Percentiles rank a stretch among this genome's conserved stretches.
Conservation (phyloP, 179 eudicot species). For the Heliamphora pulchella region DNA sequence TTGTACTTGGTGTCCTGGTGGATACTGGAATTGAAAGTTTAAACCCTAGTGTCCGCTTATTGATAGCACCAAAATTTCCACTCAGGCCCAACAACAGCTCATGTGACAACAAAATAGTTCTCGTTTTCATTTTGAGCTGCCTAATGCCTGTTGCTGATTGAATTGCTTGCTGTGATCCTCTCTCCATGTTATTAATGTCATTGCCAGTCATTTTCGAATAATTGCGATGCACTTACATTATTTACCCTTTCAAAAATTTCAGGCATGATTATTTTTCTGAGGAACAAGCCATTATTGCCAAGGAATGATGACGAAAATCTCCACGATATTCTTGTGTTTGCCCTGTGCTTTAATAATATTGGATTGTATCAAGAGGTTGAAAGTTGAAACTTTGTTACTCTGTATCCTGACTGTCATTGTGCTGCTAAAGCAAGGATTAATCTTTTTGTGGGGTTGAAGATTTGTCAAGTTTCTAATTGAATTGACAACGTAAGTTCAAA, state of each 20-base stretch:
- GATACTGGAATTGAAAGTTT: too few species aligned
- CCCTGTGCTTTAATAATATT: not conserved
- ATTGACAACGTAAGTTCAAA: not conserved
- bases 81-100: too few species aligned
- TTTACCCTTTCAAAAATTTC: slow-evolving; percentile 5
- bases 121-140: too few species aligned
- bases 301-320: slow-evolving; percentile 44
- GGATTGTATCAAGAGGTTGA: not conserved
- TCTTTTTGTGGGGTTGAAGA: not conserved
- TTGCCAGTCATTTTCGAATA: not conserved
- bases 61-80: too few species aligned
- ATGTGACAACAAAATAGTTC: too few species aligned
- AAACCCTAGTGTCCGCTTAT: too few species aligned
- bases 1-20: too few species aligned
- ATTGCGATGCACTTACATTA: not conserved
- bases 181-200: not conserved
- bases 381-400: not conserved
- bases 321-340: not conserved
- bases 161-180: not conserved
- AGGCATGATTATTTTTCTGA: slow-evolving; percentile 58
- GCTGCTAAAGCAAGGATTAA: not conserved
- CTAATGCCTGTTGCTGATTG: not conserved
- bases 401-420: not conserved
- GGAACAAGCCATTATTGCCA: slow-evolving; percentile 40
- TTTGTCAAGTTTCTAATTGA: not conserved